Conservation (phyloP, 192 early-diverging fungal genomes). For the Coemansia sp. region DNA sequence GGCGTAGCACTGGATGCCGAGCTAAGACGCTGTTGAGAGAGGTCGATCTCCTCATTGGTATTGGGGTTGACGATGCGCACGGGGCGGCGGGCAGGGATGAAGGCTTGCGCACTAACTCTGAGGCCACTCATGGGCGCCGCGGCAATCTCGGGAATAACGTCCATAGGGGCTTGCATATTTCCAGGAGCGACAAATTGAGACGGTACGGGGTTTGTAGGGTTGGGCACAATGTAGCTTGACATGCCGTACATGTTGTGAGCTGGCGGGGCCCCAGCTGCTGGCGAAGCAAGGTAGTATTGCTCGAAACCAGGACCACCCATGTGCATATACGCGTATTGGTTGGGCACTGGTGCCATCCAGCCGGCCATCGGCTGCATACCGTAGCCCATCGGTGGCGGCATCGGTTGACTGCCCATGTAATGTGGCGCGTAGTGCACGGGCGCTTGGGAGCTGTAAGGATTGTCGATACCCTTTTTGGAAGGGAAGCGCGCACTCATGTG, state of each 20-base stretch:
- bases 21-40: conserved; percentile 44
- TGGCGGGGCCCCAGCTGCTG: conserved; percentile 19
- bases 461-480: conserved; percentile 24
- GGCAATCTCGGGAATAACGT: conserved; percentile 34
- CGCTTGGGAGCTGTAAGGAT: conserved; percentile 34
- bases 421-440: conserved; percentile 32
- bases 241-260: conserved; percentile 36
- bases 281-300: conserved; percentile 40
- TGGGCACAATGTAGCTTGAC: conserved; percentile 36
- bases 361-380: conserved; percentile 43
- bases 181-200: conserved; percentile 31
- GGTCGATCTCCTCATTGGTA: conserved; percentile 68
- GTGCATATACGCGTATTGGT: conserved; percentile 50
- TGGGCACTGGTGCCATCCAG: conserved; percentile 33
- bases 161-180: conserved; percentile 22
- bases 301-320: conserved; percentile 39
- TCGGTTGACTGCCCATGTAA: conserved; percentile 37
- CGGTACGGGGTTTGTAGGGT: conserved; percentile 17
- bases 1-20: conserved; percentile 31
- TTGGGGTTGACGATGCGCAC: conserved; percentile 78
- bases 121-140: conserved; percentile 34
- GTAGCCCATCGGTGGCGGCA: conserved; percentile 48
- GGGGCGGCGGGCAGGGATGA: conserved; percentile 40
- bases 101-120: conserved; percentile 37
- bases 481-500: conserved; percentile 35